Evolutionary conservation across 1,284 basidiomycete species (phyloP), one percentile per base, ranked within the genome.

Genomic region (Cutaneotrichosporon sp.): DNA sequence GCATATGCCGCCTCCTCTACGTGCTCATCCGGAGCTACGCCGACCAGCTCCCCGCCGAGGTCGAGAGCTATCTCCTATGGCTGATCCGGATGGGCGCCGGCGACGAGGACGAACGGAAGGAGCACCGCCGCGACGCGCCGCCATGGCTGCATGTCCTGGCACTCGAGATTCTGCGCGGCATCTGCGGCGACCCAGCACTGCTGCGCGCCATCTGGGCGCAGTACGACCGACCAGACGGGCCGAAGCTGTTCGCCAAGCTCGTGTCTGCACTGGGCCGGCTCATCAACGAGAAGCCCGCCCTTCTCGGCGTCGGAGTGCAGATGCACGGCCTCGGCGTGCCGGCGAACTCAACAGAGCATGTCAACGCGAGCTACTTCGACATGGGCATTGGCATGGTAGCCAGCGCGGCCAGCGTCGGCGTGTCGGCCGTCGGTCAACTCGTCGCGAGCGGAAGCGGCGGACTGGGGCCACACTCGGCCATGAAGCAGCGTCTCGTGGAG

Each of bases 401-500:
- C 2, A 90, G 85, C 55, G 91, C 90, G 0, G 91, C 91, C 0
- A 90, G 86, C 67, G 89, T 87, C 0, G 91, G 90, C 0, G 86
- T 91, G 2, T 87, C 85, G 2, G 87, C 86, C 11, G 86, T 90
- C 13, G 53, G 54, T 14, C 87, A 87, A 10, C 87, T 88, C 82
- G 87, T 89, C 65, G 86, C 84, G 0, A 79, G 84, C 1, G 86
- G 85, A 1, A 46, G 53, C 4, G 70, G 68, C 1, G 89, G 90
- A 0, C 76, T 95, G 66, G 91, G 89, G 59, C 72, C 86, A 18
- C 86, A 88, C 0, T 90, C 89, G 3, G 83, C 87, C 0, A 89
- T 93, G 87, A 94, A 92, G 75, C 76, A 94, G 33, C 90, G 91
- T 75, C 91, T 91, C 88, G 95, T 97, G 69, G 94, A 97, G 73